phyloP scores from a whole-genome alignment of 805 yeast genomes.

The Pichia heedii region DNA sequence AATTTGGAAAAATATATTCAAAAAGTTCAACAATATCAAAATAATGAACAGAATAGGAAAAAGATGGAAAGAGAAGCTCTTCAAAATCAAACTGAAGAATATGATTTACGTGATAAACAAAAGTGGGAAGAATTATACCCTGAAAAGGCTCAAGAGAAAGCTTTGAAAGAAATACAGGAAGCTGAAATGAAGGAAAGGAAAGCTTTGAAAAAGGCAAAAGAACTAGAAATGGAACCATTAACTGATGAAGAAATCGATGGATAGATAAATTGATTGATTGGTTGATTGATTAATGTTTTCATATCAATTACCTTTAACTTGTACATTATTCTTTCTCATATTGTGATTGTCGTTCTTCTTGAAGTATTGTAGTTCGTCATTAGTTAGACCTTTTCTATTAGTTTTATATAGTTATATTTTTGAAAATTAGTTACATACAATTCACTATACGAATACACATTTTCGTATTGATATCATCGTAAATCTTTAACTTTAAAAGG shows the following conservation, averaged over 20 bases:
- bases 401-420: neutral
- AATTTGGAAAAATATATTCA: constrained; percentile 59
- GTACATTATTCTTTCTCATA: too few relatives aligned
- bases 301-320: neutral
- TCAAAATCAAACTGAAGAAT: constrained; percentile 21
- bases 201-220: constrained; percentile 1
- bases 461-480: constrained; percentile 21
- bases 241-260: constrained; percentile 3
- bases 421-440: too few relatives aligned
- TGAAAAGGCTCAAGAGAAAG: constrained; percentile 13
- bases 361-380: neutral
- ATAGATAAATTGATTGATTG: constrained; percentile 3
- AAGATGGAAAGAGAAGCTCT: constrained; percentile 32
- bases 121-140: constrained; percentile 22
- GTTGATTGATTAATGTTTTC: constrained; percentile 4
- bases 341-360: neutral
- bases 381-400: neutral
- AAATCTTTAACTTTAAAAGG: constrained; percentile 44
- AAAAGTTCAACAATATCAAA: constrained; percentile 50
- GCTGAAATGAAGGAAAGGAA: constrained; percentile 3
- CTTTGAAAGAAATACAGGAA: constrained; percentile 2
- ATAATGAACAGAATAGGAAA: constrained; percentile 38
- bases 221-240: neutral
- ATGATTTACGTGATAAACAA: constrained; percentile 25
- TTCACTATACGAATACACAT: neutral